Evolutionary conservation across 305 asterid genomes (phyloP), one percentile per base, ranked within the genome.

Genomic region (Fraxinus ornus): DNA sequence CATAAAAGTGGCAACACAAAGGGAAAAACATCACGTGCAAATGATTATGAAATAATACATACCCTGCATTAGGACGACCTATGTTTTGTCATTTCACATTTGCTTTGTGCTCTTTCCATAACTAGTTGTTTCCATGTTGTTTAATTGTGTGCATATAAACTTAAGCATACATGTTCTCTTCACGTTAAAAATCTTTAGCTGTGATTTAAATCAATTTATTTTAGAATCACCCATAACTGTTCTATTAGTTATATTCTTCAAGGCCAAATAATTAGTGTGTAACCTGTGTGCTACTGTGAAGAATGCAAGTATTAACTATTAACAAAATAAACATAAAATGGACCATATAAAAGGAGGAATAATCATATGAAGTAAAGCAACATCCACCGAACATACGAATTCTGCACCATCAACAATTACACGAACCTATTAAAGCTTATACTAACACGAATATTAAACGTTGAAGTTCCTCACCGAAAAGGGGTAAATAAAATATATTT

Each of bases 1-100:
- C 64, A 72, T 21, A 19, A 60, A 78, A 28, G n/a, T 80, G 64
- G 76, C 77, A 80, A 75, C 78, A 81, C 37, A 82, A 13, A 55
- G 33, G 6, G 3, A 32, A 66, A 35, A 13, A 12, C 55, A 47
- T 47, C 55, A 13, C 5, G 0, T 12, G 55, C n/a, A 47, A 47
- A 47, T 47, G 55, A 47, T 47, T 12, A 12, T 47, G 55, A n/a
- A 47, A 47, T 47, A 47, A 47, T 47, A 47, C 5, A 47, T 47
- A 12, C n/a, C 55, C 55, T 12, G 55, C 55, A 2, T 47, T 47
- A 47, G 55, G 15, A 47, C 55, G 0, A 47, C 19, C 19, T 47
- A 47, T 13, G 57, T 47, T 44, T 13, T 47, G 57, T 47, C 19
- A 47, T 47, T 47, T 47, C 57, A 47, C 19, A 47, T 47, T 47